Evolutionary conservation across 148 eudicot species (phyloP).

Genomic region (Chenopodium berlandieri): DNA sequence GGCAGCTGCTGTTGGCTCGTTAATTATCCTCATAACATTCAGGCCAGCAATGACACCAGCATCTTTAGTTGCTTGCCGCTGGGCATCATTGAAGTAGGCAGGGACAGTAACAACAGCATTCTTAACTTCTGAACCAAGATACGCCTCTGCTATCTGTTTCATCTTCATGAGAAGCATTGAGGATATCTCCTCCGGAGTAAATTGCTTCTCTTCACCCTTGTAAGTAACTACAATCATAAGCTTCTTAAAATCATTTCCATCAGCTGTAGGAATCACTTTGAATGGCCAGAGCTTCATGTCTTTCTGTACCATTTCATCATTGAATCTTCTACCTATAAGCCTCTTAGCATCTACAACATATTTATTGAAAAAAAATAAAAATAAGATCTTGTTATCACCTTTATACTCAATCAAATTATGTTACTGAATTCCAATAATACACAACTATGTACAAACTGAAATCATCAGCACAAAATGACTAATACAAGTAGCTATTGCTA

Average conservation of each 20-base stretch:
- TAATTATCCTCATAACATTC: too few relatives aligned
- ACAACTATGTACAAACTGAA: not conserved
- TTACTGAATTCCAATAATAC: not conserved
- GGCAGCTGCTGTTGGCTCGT: too few relatives aligned
- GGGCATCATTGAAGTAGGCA: too few relatives aligned
- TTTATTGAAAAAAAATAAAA: not conserved
- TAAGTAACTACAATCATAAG: not conserved
- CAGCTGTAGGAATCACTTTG: not conserved
- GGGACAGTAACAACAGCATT: too few relatives aligned
- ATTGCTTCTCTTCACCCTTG: slow-evolving; percentile 6
- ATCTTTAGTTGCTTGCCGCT: too few relatives aligned
- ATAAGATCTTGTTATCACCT: not conserved
- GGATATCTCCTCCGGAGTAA: slow-evolving; percentile 12
- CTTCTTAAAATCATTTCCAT: not conserved
- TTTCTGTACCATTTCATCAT: not conserved
- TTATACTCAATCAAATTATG: not conserved
- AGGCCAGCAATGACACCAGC: too few relatives aligned
- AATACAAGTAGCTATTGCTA: not conserved
- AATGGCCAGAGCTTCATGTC: slow-evolving; percentile 7
- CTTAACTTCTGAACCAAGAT: too few relatives aligned
- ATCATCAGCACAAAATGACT: not conserved
- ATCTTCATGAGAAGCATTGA: slow-evolving; percentile 11
- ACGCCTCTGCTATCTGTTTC: not conserved
- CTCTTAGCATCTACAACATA: slow-evolving; percentile 2
- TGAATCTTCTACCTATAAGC: slow-evolving; percentile 4